Base-by-base conservation (phyloP, 2,329 filamentous ascomycete genomes). In the Magnaporthiopsis incrustans region DNA sequence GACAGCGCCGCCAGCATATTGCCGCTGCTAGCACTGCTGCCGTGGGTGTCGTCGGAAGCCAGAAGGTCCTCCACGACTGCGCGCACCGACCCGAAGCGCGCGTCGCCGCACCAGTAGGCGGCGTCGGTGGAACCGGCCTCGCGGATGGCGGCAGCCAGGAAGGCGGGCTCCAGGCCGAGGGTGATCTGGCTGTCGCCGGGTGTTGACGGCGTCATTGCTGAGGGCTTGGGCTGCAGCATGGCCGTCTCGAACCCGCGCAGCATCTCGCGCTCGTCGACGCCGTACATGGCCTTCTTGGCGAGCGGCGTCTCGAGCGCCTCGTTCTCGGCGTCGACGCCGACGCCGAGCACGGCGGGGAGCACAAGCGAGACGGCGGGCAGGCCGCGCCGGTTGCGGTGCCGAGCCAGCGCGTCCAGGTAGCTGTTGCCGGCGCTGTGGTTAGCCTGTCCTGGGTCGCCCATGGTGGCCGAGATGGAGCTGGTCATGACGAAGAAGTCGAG, bases 401-500 rank as follows among this genome's bases (percentile, higher is more conserved):
- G 65, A 4, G 74, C 74, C 50, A 80, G 75, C 2, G 74, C 72
- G 61, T 79, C 76, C 27, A 78, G 69, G 70, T 77, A 80, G 4
- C 72, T 67, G 65, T 79, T 80, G 12, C 70, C 78, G 0, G 77
- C 75, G 1, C 73, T 70, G 63, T 81, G 81, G 64, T 77, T 78
- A 33, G 74, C 70, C 63, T 80, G 77, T 2, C 71, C 72, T n/a
- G 71, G 70, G 57, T 72, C 72, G 7, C 76, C 77, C 3, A 76
- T 63, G 10, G 76, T 67, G 33, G 74, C 73, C 0, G 73, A 74
- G 27, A 74, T 71, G 61, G 73, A 75, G 0, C 73, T 75, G 1
- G 74, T 66, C 59, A 76, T 65, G 3, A 72, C 70, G 67, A 79
- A 79, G 67, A 80, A 78, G 62, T 77, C 74, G 1, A 76, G 66